A percentile compares a stretch with the other conserved stretches of the same genome.
Evolutionary conservation across 2,329 filamentous ascomycete species (phyloP).

Genomic region (Microdochium nivale): DNA sequence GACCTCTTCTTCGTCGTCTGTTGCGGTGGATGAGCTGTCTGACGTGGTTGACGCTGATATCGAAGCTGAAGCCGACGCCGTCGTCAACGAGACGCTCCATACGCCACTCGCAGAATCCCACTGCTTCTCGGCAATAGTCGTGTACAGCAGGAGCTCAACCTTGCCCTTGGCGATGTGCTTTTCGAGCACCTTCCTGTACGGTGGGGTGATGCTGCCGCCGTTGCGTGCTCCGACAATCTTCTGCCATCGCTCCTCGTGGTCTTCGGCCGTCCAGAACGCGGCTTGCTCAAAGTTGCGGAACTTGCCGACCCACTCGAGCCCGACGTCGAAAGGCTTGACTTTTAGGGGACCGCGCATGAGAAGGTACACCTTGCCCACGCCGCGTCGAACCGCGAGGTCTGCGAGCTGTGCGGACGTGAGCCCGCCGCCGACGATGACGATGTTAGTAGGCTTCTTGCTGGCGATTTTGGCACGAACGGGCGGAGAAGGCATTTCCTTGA

Average conservation of each 20-base stretch:
- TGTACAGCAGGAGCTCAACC: slow-evolving; percentile 49
- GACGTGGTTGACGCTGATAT: slow-evolving; percentile 17
- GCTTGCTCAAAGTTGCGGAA: slow-evolving; percentile 72
- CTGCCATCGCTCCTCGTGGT: slow-evolving; percentile 57
- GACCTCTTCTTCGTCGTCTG: not conserved
- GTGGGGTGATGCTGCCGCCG: slow-evolving; percentile 68
- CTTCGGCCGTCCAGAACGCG: slow-evolving; percentile 68
- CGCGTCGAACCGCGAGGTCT: slow-evolving; percentile 55
- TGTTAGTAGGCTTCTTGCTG: slow-evolving; percentile 40
- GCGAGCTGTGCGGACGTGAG: slow-evolving; percentile 68
- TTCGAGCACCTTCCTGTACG: slow-evolving; percentile 59
- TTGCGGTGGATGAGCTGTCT: slow-evolving; percentile 31
- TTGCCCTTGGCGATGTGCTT: slow-evolving; percentile 42
- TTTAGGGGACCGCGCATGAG: slow-evolving; percentile 52
- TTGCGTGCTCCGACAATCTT: slow-evolving; percentile 59
- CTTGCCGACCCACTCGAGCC: slow-evolving; percentile 73
- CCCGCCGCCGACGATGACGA: slow-evolving; percentile 67
- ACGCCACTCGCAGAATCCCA: slow-evolving; percentile 38
- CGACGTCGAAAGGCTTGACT: slow-evolving; percentile 72
- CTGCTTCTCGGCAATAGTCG: slow-evolving; percentile 39
- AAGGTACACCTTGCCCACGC: slow-evolving; percentile 60
- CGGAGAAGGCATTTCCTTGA: slow-evolving; percentile 47
- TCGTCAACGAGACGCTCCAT: slow-evolving; percentile 28
- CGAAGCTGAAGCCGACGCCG: not conserved
- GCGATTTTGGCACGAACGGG: slow-evolving; percentile 44